Base-by-base conservation (phyloP, 1,284 basidiomycete genomes). In the Pseudozyma pruni region DNA sequence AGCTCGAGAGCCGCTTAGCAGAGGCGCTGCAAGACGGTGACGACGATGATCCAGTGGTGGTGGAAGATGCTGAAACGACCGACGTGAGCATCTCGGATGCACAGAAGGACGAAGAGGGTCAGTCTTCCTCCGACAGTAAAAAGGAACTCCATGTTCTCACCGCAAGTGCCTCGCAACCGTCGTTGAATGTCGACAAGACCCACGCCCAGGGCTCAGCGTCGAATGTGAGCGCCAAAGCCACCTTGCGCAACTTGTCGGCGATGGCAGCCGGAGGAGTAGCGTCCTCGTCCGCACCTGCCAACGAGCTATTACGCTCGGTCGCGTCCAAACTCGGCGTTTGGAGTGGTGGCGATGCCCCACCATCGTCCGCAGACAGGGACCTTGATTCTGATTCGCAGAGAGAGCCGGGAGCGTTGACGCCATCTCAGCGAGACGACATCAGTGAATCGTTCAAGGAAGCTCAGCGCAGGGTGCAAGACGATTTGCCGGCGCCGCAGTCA, bases 371-470 rank as follows among this genome's bases (percentile, higher is more conserved):
- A n/a, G 49, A 57, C 16, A 43, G 53, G 25, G 22, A 29, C 3
- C 43, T 34, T 29, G 64, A 58, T 14, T 19, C 32, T 2, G 50
- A 58, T 8, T 43, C 58, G 35, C 23, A 52, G n/a, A 45, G 41
- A n/a, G 54, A 45, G n/a, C 41, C 51, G 8, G 46, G 46, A 2
- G 42, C 49, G 9, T 20, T 73, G 16, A 62, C 62, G 9, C 57
- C 55, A 1, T 57, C 58, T 14, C 58, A 58, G 23, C 61, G 53
- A 37, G 46, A 60, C n/a, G 57, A 64, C 40, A 60, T 72, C 23
- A 52, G 67, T 32, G 48, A 58, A 34, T 47, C 73, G 11, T 73
- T 69, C 49, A 75, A 73, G 41, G 68, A 72, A 37, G 73, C 71
- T 2, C 73, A 73, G 35, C 51, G 46, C 25, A 53, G 34, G 8